A percentile compares a stretch with the other conserved stretches of the same genome.
Conservation (phyloP, 768 basidiomycete species). For the Lentinula aciculospora region DNA sequence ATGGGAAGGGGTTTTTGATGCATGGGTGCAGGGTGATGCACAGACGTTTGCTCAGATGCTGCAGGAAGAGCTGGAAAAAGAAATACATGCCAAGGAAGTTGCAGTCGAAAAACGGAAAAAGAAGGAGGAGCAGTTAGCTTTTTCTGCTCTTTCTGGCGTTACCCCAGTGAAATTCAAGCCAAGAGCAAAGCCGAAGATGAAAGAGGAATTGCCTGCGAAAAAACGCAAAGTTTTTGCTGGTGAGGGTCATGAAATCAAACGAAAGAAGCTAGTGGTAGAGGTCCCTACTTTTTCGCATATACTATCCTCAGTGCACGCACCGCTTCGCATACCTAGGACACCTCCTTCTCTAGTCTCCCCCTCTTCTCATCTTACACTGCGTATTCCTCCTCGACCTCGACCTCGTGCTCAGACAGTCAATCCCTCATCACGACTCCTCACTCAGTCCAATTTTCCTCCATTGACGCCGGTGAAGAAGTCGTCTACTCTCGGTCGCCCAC, state of each 20-base stretch:
- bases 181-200: neutral
- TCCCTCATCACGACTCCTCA: neutral
- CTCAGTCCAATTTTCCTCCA: neutral
- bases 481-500: neutral
- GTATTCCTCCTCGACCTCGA: conserved; percentile 1
- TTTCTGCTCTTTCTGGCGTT: conserved; percentile 10
- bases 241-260: neutral
- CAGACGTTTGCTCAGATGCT: conserved; percentile 69
- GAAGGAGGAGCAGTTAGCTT: conserved; percentile 41
- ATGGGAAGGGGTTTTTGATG: conserved; percentile 89
- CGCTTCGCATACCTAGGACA: too few species aligned
- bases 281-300: neutral
- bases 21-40: conserved; percentile 85
- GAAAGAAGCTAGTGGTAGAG: conserved; percentile 5
- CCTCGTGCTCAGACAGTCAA: neutral
- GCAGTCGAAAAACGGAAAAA: conserved; percentile 51
- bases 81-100: conserved; percentile 47
- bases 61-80: conserved; percentile 51
- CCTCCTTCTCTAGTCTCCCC: neutral
- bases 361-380: neutral
- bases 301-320: too few species aligned
- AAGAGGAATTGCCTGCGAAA: neutral
- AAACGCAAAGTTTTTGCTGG: neutral
- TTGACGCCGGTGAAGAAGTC: conserved; percentile 3
- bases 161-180: neutral